A percentile compares a stretch with the other conserved stretches of the same genome.
Conservation (phyloP, 805 yeast species). For the Wickerhamiella nectarea region DNA sequence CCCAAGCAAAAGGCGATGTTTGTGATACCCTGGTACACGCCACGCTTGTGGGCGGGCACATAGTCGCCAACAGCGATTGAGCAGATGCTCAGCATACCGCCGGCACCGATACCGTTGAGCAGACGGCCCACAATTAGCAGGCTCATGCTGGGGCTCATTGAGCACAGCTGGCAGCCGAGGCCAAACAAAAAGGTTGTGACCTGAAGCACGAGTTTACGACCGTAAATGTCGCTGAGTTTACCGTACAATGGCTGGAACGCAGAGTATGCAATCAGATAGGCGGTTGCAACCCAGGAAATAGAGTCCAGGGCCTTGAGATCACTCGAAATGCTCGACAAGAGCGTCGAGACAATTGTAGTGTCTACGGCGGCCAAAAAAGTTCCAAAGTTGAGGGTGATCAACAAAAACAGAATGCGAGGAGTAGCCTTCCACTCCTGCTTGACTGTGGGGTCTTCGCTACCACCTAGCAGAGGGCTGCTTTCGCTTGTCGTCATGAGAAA, state of each 20-base stretch:
- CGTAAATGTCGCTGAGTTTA: conserved; percentile 46
- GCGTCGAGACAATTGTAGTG: conserved; percentile 46
- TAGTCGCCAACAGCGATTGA: conserved; percentile 68
- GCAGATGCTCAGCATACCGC: conserved; percentile 64
- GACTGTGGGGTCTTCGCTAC: not conserved
- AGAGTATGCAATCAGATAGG: conserved; percentile 52
- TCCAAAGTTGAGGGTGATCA: conserved; percentile 21
- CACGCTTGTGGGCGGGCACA: conserved; percentile 63
- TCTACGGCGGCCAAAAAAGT: conserved; percentile 41
- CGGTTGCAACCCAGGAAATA: conserved; percentile 58
- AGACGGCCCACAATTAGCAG: conserved; percentile 60
- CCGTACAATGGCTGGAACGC: conserved; percentile 69
- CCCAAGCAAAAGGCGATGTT: conserved; percentile 70
- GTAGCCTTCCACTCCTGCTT: conserved; percentile 1
- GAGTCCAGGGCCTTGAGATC: conserved; percentile 39
- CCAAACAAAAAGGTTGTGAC: conserved; percentile 33
- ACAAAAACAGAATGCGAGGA: not conserved
- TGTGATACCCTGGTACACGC: conserved; percentile 69
- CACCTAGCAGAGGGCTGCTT: not conserved
- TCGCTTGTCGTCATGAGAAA: conserved; percentile 1
- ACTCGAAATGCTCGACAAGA: conserved; percentile 44
- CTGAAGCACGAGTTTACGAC: conserved; percentile 30
- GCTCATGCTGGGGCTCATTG: conserved; percentile 38
- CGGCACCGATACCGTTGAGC: conserved; percentile 83
- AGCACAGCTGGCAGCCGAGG: conserved; percentile 39